These are phyloP conservation scores for Tolypocladium sp. DNA, from an alignment of 2,329 filamentous ascomycete genomes.

Conservation along the genomic window DNA sequence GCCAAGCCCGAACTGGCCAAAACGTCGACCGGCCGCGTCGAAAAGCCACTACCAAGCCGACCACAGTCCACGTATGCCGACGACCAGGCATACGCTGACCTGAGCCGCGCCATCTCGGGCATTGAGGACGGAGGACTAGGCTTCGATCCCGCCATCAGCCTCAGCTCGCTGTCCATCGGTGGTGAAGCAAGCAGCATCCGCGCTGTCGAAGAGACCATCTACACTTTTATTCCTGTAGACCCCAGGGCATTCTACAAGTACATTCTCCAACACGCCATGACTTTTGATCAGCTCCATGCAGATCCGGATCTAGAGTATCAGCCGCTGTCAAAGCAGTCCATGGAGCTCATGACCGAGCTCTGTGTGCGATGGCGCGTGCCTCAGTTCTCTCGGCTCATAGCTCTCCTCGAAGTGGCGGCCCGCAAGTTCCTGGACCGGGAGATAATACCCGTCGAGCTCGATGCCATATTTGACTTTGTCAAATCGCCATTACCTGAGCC, in stretches of 20 bases:
- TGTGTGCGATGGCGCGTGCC: slow-evolving; percentile 85
- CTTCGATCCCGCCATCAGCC: slow-evolving; percentile 59
- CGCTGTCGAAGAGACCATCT: slow-evolving; percentile 55
- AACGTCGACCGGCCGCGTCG: slow-evolving; percentile 51
- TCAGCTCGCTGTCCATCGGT: slow-evolving; percentile 56
- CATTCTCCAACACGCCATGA: slow-evolving; percentile 69
- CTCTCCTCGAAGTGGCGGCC: slow-evolving; percentile 75
- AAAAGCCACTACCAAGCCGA: slow-evolving; percentile 46
- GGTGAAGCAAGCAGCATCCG: slow-evolving; percentile 42
- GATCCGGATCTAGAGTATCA: slow-evolving; percentile 38
- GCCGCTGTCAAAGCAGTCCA: slow-evolving; percentile 66
- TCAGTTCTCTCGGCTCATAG: slow-evolving; percentile 66
- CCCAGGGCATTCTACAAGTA: slow-evolving; percentile 75
- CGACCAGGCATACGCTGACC: slow-evolving; percentile 43
- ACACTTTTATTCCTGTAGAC: slow-evolving; percentile 84
- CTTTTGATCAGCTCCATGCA: slow-evolving; percentile 50
- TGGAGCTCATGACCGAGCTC: slow-evolving; percentile 77
- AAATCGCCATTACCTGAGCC: slow-evolving; percentile 62
- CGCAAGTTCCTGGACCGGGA: slow-evolving; percentile 82
- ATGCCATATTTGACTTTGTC: slow-evolving; percentile 71
- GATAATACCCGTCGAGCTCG: slow-evolving; percentile 70
- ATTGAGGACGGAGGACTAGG: slow-evolving; percentile 31
- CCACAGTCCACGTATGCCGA: slow-evolving; percentile 35
- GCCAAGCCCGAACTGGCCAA: slow-evolving; percentile 80
- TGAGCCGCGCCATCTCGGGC: slow-evolving; percentile 41